Evolutionary conservation across 1,284 basidiomycete genomes (phyloP).

Genomic region (Mixia osmundae): DNA sequence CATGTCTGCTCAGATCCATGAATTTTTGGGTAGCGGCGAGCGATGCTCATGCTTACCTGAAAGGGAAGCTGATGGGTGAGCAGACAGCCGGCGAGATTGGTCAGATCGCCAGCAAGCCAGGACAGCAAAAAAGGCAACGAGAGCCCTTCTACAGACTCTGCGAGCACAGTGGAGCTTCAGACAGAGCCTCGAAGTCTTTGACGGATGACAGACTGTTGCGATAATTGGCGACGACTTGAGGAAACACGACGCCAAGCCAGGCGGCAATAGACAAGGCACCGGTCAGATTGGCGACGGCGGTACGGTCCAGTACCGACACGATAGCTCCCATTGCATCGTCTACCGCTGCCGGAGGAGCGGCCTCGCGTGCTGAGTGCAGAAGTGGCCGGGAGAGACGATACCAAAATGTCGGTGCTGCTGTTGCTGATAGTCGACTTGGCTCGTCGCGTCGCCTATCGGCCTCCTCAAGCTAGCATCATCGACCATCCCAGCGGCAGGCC

Average conservation of each 20-base stretch:
- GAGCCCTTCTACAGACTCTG: constrained; percentile 58
- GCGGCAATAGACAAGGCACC: constrained; percentile 39
- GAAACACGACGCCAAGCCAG: constrained; percentile 78
- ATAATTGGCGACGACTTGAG: constrained; percentile 61
- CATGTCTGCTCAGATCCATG: constrained; percentile 36
- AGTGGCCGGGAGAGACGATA: too few relatives aligned
- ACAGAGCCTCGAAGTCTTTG: background rate
- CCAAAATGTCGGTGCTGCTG: too few relatives aligned
- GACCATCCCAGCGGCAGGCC: too few relatives aligned
- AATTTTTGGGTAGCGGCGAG: constrained; percentile 3
- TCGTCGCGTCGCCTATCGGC: too few relatives aligned
- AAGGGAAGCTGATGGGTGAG: constrained; percentile 82
- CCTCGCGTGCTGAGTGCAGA: too few relatives aligned
- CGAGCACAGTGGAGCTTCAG: constrained; percentile 18
- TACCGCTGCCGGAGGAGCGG: too few relatives aligned
- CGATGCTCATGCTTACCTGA: constrained; percentile 34
- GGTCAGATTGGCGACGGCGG: too few relatives aligned
- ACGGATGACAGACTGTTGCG: constrained; percentile 3
- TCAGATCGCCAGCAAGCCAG: constrained; percentile 71
- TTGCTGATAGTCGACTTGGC: too few relatives aligned
- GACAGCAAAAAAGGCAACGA: constrained; percentile 70
- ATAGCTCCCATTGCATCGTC: too few relatives aligned
- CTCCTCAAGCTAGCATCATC: too few relatives aligned
- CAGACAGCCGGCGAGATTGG: constrained; percentile 64
- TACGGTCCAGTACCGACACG: too few relatives aligned